Conservation (phyloP, 495 filamentous ascomycete genomes). For the Trichoderma asperelloides region DNA sequence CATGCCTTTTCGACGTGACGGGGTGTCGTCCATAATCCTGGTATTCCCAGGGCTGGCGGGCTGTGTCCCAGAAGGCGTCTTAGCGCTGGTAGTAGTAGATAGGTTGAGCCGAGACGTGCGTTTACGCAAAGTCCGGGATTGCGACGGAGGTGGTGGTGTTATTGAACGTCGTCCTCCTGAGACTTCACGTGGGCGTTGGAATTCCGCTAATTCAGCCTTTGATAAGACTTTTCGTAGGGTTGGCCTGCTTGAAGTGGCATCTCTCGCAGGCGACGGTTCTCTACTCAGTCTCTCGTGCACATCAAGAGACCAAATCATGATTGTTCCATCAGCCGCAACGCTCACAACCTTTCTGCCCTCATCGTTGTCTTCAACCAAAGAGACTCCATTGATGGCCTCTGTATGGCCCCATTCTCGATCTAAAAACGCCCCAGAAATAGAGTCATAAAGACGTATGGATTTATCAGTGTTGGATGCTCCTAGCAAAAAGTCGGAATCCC, state of each 20-base stretch:
- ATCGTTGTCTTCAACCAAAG: slow-evolving; percentile 55
- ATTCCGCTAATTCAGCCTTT: slow-evolving; percentile 66
- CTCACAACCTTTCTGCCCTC: slow-evolving; percentile 53
- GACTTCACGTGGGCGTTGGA: slow-evolving; percentile 39
- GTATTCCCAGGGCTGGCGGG: slow-evolving; percentile 22
- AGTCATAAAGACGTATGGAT: slow-evolving; percentile 82
- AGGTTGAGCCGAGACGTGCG: slow-evolving; percentile 32
- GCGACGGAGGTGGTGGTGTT: slow-evolving; percentile 53
- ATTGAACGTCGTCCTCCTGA: slow-evolving; percentile 23
- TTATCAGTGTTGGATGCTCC: slow-evolving; percentile 90
- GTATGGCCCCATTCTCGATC: slow-evolving; percentile 91
- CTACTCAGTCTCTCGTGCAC: slow-evolving; percentile 30
- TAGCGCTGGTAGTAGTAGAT: slow-evolving; percentile 18
- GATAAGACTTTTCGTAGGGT: slow-evolving; percentile 69
- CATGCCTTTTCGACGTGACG: slow-evolving; percentile 29
- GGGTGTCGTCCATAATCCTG: slow-evolving; percentile 27
- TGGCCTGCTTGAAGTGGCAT: slow-evolving; percentile 47
- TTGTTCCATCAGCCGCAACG: slow-evolving; percentile 72
- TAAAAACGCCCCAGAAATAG: slow-evolving; percentile 63
- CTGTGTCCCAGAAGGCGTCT: slow-evolving; percentile 24
- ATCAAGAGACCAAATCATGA: slow-evolving; percentile 74
- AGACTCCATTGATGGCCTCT: slow-evolving; percentile 76
- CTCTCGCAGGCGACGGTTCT: slow-evolving; percentile 44
- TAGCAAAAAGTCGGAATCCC: slow-evolving; percentile 49
- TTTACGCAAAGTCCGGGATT: slow-evolving; percentile 48